Percentiles rank a stretch among this genome's conserved stretches.
These are phyloP conservation scores for Solioccasus polychromus DNA, from an alignment of 768 basidiomycete genomes.

Conservation along the genomic window DNA sequence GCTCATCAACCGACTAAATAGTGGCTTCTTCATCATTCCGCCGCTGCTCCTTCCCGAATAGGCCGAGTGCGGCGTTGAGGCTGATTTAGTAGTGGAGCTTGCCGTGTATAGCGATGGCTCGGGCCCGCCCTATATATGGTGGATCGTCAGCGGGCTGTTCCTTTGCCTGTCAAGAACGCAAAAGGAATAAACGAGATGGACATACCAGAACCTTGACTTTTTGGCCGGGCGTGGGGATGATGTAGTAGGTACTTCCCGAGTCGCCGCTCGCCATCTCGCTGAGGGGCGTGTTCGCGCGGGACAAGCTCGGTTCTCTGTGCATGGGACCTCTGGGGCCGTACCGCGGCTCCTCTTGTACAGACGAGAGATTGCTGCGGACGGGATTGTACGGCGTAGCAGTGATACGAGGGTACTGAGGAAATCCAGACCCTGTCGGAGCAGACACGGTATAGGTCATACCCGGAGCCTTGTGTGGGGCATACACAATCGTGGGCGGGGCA, in stretches of 20 bases:
- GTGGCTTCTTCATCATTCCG: conserved; percentile 47
- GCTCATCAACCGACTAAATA: conserved; percentile 60
- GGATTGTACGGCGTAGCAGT: conserved; percentile 43
- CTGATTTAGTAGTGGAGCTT: conserved; percentile 57
- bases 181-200: conserved; percentile 5
- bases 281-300: conserved; percentile 36
- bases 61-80: conserved; percentile 46
- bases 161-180: not conserved
- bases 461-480: conserved; percentile 53
- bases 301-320: conserved; percentile 24
- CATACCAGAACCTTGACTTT: conserved; percentile 75
- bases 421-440: conserved; percentile 42
- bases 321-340: conserved; percentile 28
- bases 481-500: conserved; percentile 56
- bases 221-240: conserved; percentile 67
- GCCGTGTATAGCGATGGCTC: conserved; percentile 55
- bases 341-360: conserved; percentile 39
- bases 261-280: conserved; percentile 45
- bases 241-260: conserved; percentile 73
- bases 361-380: conserved; percentile 33
- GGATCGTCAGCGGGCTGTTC: conserved; percentile 30
- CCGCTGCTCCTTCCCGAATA: conserved; percentile 26
- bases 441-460: conserved; percentile 71
- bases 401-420: conserved; percentile 41
- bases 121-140: conserved; percentile 35